A percentile compares a stretch with the other conserved stretches of the same genome.
These are phyloP conservation scores for Penstemon davidsonii DNA, from an alignment of 257 asterid genomes.

Conservation along the genomic window DNA sequence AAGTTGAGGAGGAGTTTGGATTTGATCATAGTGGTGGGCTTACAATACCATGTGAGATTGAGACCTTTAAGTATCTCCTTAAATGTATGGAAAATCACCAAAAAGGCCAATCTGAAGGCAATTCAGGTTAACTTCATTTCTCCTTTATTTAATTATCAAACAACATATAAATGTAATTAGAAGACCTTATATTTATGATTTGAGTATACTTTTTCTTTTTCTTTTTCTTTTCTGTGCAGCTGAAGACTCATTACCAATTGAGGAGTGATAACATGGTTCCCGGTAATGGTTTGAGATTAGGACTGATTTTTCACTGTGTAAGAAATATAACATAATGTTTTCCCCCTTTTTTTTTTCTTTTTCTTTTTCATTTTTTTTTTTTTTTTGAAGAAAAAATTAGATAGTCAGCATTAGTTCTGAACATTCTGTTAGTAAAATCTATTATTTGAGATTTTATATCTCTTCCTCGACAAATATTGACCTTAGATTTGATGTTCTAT, in stretches of 20 bases:
- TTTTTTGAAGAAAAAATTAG: constrained; percentile 15
- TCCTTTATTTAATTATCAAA: neutral
- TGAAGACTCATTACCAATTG: constrained; percentile 21
- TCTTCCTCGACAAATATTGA: neutral
- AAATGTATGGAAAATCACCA: constrained; percentile 61
- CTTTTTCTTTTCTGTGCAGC: constrained; percentile 21
- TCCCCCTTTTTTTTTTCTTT: neutral
- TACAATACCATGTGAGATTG: constrained; percentile 60
- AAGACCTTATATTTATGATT: too few species aligned
- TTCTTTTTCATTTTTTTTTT: neutral
- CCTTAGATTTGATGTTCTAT: constrained; percentile 13
- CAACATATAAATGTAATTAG: too few species aligned
- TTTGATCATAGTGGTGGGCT: constrained; percentile 62
- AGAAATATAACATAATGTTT: neutral
- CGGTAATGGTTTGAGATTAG: constrained; percentile 26
- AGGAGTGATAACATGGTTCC: constrained; percentile 26
- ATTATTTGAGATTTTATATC: constrained; percentile 12
- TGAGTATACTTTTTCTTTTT: too few species aligned
- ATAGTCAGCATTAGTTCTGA: constrained; percentile 20
- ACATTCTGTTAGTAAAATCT: constrained; percentile 21
- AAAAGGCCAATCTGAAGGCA: constrained; percentile 35
- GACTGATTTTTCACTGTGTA: constrained; percentile 16
- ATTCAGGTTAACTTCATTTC: constrained; percentile 32
- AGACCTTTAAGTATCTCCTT: constrained; percentile 58
- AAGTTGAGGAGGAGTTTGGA: constrained; percentile 74